A percentile compares a stretch with the other conserved stretches of the same genome.
These are phyloP conservation scores for Wilhelminamyces savonicus DNA, from an alignment of 805 yeast genomes.

Conservation along the genomic window DNA sequence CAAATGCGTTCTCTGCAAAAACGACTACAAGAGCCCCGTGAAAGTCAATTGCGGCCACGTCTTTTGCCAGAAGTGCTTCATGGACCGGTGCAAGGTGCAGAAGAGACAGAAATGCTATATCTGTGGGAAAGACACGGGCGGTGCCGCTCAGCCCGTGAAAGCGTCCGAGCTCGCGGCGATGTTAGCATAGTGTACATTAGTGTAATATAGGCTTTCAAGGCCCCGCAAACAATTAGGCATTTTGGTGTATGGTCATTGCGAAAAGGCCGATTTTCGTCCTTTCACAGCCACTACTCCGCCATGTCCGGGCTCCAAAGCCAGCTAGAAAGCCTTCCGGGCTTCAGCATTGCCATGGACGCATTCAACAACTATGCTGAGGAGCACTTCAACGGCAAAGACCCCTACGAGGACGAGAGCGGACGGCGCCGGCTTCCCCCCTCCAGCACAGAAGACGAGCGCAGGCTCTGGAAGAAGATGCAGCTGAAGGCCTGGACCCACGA, in stretches of 20 bases:
- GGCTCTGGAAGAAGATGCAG: constrained; percentile 69
- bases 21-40: constrained; percentile 50
- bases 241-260: background rate
- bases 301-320: too few relatives aligned
- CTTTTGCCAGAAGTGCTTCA: constrained; percentile 59
- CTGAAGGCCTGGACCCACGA: constrained; percentile 84
- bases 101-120: constrained; percentile 43
- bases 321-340: constrained; percentile 45
- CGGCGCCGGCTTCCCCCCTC: constrained; percentile 53
- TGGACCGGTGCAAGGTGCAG: constrained; percentile 35
- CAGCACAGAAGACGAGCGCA: constrained; percentile 49
- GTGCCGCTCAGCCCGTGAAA: constrained; percentile 48
- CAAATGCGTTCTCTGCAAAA: constrained; percentile 56
- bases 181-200: background rate
- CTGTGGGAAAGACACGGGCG: constrained; percentile 57
- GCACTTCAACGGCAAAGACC: constrained; percentile 58
- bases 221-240: background rate
- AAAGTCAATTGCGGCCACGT: constrained; percentile 57
- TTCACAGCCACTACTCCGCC: too few relatives aligned
- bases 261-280: too few relatives aligned
- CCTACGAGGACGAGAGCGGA: constrained; percentile 52
- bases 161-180: background rate
- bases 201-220: background rate
- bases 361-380: constrained; percentile 66
- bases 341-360: constrained; percentile 45